Percentiles rank a stretch among this genome's conserved stretches.
These are phyloP conservation scores for Oryza coarctata DNA, from an alignment of 176 grass and related monocot species.

Conservation along the genomic window DNA sequence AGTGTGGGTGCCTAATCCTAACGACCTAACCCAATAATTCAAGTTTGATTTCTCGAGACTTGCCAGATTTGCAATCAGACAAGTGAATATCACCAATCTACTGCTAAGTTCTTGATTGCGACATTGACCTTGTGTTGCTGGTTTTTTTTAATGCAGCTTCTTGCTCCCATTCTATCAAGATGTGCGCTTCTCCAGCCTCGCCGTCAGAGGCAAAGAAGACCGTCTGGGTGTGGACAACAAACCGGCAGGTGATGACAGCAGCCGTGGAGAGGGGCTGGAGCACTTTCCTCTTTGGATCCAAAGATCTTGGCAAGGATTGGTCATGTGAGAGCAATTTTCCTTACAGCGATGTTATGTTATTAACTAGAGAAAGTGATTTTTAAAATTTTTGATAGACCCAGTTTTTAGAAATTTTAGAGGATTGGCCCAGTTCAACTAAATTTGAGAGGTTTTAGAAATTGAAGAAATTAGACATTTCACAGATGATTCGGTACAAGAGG, in stretches of 20 bases:
- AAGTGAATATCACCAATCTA: neutral
- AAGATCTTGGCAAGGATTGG: slow-evolving; percentile 73
- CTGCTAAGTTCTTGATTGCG: neutral
- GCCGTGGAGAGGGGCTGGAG: slow-evolving; percentile 91
- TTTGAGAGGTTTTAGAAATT: neutral
- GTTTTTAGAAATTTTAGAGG: neutral
- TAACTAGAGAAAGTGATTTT: neutral
- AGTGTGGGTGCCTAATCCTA: neutral
- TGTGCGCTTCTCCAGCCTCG: slow-evolving; percentile 19
- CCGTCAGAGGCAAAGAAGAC: slow-evolving; percentile 50
- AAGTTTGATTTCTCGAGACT: neutral
- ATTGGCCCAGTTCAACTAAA: too few relatives aligned
- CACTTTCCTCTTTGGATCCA: slow-evolving; percentile 82
- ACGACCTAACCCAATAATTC: neutral
- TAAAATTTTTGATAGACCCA: neutral
- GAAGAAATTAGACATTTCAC: neutral
- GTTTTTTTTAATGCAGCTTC: slow-evolving; percentile 25
- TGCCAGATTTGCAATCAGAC: neutral
- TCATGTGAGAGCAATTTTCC: slow-evolving; percentile 52
- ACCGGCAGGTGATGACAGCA: slow-evolving; percentile 70
- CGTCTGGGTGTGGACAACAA: slow-evolving; percentile 91
- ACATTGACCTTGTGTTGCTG: slow-evolving; percentile 12
- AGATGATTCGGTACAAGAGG: neutral
- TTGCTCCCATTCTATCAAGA: slow-evolving; percentile 26
- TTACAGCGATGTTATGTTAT: neutral